Base-by-base conservation (phyloP, 2,329 filamentous ascomycete genomes). In the Cordyceps farinosa region DNA sequence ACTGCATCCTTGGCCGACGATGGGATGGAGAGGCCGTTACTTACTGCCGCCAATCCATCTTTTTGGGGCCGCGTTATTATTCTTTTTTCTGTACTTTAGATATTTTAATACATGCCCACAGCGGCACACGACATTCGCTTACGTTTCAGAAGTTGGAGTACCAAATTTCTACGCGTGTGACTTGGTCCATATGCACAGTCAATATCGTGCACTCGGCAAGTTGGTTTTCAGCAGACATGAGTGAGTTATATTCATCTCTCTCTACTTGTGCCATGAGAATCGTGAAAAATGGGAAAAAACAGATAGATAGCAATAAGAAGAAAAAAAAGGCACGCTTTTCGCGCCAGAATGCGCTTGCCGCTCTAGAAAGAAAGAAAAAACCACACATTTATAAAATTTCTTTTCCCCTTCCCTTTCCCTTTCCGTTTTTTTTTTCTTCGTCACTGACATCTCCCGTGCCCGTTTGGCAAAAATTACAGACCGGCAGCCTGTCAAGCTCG, bases 21-120 rank as follows among this genome's bases (percentile, higher is more conserved):
- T 7, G 22, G 13, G 36, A 7, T 22, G 34, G 52, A 30, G 22
- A 17, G 8, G 22, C 22, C 15, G 2, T 22, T 15, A 17, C 11
- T 29, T 30, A 10, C 36, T 38, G 36, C 9, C 9, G 36, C 36
- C 9, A 8, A 17, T n/a, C 22, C 34, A 8, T 44, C 38, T n/a
- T 5, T 22, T 22, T 22, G 22, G 44, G 30, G n/a, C n/a, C 27
- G 32, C 32, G 5, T 36, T 38, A 22, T 22, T 22, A 22, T 45
- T 45, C 9, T 36, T 9, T 58, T 36, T 7, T 38, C 30, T 58
- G 27, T 48, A 47, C 44, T 58, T 58, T 44, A 48, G 29, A 36
- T 29, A 32, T 58, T 58, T 47, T 58, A 58, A 58, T 58, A 53
- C 53, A 44, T 55, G 55, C 55, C 30, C 42, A 11, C 30, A 22